phyloP scores from a whole-genome alignment of 441 rosid species.

The Euphorbia schlechtendalii region DNA sequence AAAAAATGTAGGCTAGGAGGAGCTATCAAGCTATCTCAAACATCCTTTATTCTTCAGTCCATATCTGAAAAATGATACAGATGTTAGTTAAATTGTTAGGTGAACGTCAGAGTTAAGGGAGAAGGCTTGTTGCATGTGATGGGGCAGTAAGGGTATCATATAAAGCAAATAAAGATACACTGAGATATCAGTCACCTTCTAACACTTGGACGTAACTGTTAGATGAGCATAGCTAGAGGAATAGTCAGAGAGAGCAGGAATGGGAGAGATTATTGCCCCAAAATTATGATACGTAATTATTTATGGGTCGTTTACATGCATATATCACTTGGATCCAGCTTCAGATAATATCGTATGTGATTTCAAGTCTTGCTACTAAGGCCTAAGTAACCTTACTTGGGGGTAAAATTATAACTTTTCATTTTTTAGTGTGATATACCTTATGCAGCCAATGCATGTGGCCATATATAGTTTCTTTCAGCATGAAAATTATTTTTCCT shows the following conservation, averaged over 20 bases:
- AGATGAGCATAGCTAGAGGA: background rate
- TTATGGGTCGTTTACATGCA: no score
- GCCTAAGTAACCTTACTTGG: background rate
- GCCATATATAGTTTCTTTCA: no score
- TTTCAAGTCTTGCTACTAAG: background rate
- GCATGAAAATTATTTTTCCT: no score
- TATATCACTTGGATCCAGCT: background rate
- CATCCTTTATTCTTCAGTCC: no score
- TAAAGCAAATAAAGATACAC: background rate
- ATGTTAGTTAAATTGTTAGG: background rate
- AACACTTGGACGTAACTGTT: background rate
- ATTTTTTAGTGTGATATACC: no score
- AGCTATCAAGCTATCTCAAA: no score
- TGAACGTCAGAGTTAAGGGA: background rate
- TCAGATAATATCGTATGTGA: background rate
- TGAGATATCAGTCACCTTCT: background rate
- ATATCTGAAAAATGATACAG: background rate
- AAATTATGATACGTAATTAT: no score
- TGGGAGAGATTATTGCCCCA: background rate
- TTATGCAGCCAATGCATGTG: no score
- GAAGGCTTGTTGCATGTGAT: background rate
- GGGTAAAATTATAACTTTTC: background rate
- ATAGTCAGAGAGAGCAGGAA: background rate
- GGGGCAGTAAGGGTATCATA: background rate
- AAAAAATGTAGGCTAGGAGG: background rate